These are phyloP conservation scores for Colletotrichum plurivorum DNA, from an alignment of 2,329 filamentous ascomycete genomes.

Conservation along the genomic window DNA sequence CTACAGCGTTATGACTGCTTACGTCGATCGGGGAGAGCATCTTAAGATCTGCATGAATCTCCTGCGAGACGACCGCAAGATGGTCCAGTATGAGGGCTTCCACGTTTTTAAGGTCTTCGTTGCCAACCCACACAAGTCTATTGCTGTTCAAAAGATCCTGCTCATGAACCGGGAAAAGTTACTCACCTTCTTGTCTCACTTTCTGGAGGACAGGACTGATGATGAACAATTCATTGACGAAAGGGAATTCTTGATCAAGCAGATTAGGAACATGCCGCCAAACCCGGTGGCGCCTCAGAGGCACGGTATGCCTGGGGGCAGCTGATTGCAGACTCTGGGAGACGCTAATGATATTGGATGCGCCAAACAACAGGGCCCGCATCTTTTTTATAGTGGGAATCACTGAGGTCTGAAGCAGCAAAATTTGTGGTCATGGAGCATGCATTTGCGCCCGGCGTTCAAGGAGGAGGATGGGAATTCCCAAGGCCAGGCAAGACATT, in stretches of 20 bases:
- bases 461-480: constrained; percentile 1
- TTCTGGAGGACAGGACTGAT: constrained; percentile 94
- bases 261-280: constrained; percentile 81
- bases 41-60: constrained; percentile 99
- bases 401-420: neutral
- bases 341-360: neutral
- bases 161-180: constrained; percentile 96
- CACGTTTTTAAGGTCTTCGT: constrained; percentile 99
- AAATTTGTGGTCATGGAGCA: constrained; percentile 5
- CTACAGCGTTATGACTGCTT: constrained; percentile 98
- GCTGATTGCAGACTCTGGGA: constrained; percentile 2
- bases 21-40: constrained; percentile 95
- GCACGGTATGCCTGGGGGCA: constrained; percentile 41
- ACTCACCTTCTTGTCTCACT: constrained; percentile 88
- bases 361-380: neutral
- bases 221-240: constrained; percentile 99
- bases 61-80: constrained; percentile 93
- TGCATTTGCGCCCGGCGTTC: constrained; percentile 36
- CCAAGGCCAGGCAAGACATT: constrained; percentile 5
- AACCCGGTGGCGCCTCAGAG: constrained; percentile 68
- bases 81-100: constrained; percentile 99
- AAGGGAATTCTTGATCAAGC: constrained; percentile 95
- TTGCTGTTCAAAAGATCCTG: constrained; percentile 93
- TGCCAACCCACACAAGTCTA: constrained; percentile 97
- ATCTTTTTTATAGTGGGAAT: neutral